Base-by-base conservation (phyloP, 371 early-diverging fungal genomes). In the Aphelidium insulamus region DNA sequence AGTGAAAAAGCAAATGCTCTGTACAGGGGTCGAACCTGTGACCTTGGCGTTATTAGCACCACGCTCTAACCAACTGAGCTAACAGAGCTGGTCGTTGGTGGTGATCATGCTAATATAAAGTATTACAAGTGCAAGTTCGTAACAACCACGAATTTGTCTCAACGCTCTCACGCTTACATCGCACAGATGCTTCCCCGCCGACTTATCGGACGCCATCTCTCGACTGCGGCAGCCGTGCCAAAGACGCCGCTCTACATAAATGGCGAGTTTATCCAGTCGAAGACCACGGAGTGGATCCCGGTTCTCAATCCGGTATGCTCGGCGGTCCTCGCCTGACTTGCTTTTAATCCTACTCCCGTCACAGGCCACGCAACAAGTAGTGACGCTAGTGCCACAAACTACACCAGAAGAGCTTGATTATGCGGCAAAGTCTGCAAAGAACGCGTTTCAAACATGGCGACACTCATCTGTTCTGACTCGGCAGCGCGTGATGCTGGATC, bases 331-430 rank as follows among this genome's bases (percentile, higher is more conserved):
- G 37, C 20, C 18, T 12, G 25, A 11, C 27, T 8, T 4, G 11
- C 4, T 3, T n/a, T 11, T 20, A 2, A 4, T 27, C 20, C n/a
- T 14, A 12, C 17, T 29, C n/a, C n/a, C 8, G n/a, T 14, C 31
- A 15, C 34, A 69, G 78, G 94, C 95, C 10, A 91, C 88, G 2
- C 83, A 90, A 53, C 86, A 90, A 41, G 43, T 94, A 8, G 69
- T 90, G 28, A 68, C 79, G 15, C 48, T 66, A 19, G 91, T 91
- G 7, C 95, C 95, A 21, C 73, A 91, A 52, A 62, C 83, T 8
- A 94, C 92, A 3, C 59, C 57, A 2, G 59, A 69, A 36, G 95
- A 94, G 48, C 65, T 91, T 26, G 54, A 71, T 23, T 68, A 71
- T 28, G 90, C 95, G n/a, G 65, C 77, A 2, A 57, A 59, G 21